Evolutionary conservation across 805 yeast genomes (phyloP).

Genomic region (Henningerozyma blattae): DNA sequence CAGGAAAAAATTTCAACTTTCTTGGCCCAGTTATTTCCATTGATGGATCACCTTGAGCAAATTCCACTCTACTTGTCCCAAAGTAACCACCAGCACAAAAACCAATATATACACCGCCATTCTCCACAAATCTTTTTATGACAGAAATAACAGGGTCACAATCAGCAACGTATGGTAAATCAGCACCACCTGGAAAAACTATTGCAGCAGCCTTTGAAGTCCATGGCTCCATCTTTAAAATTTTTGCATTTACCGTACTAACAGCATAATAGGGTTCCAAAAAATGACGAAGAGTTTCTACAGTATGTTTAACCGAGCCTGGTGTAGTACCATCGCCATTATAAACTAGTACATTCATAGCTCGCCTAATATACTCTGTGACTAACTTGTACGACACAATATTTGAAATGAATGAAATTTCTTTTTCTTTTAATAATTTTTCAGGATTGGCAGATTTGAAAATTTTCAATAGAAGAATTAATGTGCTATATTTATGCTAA

Average conservation of each 20-base stretch:
- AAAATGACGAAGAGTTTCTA: conserved; percentile 60
- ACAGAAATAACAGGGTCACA: conserved; percentile 61
- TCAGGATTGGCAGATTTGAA: background rate
- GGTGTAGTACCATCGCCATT: conserved; percentile 73
- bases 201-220: conserved; percentile 59
- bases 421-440: no score
- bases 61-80: conserved; percentile 64
- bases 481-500: no score
- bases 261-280: conserved; percentile 88
- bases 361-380: background rate
- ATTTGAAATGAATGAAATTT: no score
- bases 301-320: conserved; percentile 74
- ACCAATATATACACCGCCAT: conserved; percentile 79
- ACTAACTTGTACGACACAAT: no score
- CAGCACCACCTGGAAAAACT: conserved; percentile 96
- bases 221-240: conserved; percentile 82
- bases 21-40: conserved; percentile 81
- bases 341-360: conserved; percentile 67
- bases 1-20: conserved; percentile 75
- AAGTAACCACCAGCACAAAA: conserved; percentile 95
- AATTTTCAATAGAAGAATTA: background rate
- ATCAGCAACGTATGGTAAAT: conserved; percentile 66
- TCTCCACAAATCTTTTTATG: conserved; percentile 44
- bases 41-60: conserved; percentile 57
- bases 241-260: conserved; percentile 47